phyloP scores from a whole-genome alignment of 176 grass and related monocot species.

The Musa schizocarpa region DNA sequence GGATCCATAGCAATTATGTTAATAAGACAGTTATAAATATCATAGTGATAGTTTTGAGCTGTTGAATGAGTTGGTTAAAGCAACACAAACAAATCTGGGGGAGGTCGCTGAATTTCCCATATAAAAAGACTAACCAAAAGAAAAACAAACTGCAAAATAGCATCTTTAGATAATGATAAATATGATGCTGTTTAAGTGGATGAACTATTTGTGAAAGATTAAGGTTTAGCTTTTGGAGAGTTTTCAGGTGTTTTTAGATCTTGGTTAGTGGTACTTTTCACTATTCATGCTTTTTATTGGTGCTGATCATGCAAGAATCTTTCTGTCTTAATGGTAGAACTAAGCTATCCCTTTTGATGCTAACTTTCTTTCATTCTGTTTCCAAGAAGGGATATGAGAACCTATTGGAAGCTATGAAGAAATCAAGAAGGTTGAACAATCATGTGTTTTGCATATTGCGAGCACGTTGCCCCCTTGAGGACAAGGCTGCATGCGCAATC shows the following conservation, averaged over 20 bases:
- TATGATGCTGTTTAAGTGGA: neutral
- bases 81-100: too few species aligned
- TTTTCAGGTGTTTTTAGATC: too few species aligned
- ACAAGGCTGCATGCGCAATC: conserved; percentile 86
- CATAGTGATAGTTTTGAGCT: neutral
- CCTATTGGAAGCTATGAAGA: conserved; percentile 93
- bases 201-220: neutral
- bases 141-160: too few species aligned
- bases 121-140: neutral
- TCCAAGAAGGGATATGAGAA: conserved; percentile 52
- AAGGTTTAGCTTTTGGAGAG: too few species aligned
- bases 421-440: conserved; percentile 89
- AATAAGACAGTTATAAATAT: too few species aligned
- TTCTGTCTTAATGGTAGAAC: too few species aligned
- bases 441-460: conserved; percentile 91
- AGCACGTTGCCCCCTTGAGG: conserved; percentile 89
- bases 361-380: neutral
- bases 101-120: neutral
- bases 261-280: too few species aligned
- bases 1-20: too few species aligned
- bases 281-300: too few species aligned
- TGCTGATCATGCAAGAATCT: too few species aligned
- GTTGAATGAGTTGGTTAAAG: too few species aligned
- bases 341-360: neutral
- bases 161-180: neutral